phyloP scores from a whole-genome alignment of 2,329 filamentous ascomycete species.

The Sphaceloma murrayae region DNA sequence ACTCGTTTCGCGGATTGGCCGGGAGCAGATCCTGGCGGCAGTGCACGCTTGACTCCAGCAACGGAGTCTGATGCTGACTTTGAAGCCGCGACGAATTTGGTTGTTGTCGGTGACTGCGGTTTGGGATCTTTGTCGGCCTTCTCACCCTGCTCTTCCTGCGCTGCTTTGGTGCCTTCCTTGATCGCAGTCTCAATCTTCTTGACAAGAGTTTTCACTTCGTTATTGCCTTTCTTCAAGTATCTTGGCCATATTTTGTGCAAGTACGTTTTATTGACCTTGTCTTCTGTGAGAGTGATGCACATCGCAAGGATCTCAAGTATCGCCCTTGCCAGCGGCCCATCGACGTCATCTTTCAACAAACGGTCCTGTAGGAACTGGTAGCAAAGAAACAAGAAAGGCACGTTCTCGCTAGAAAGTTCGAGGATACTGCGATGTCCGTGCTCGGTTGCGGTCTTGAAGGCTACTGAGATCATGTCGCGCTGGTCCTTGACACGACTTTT shows the following conservation, averaged over 20 bases:
- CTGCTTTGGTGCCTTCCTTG: slow-evolving; percentile 37
- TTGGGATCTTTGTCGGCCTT: slow-evolving; percentile 28
- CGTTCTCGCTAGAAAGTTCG: slow-evolving; percentile 31
- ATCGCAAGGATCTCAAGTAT: slow-evolving; percentile 50
- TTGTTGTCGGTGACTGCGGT: slow-evolving; percentile 5
- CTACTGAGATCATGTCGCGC: slow-evolving; percentile 47
- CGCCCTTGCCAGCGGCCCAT: slow-evolving; percentile 35
- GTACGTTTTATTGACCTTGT: slow-evolving; percentile 53
- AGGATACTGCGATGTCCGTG: slow-evolving; percentile 40
- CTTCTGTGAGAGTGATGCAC: slow-evolving; percentile 53
- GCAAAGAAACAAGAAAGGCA: slow-evolving; percentile 36
- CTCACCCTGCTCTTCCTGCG: slow-evolving; percentile 25
- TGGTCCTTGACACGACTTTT: slow-evolving; percentile 49
- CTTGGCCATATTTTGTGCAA: slow-evolving; percentile 55
- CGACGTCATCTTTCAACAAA: slow-evolving; percentile 37
- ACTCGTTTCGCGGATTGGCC: slow-evolving; percentile 29
- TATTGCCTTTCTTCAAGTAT: slow-evolving; percentile 56
- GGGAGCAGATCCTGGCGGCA: slow-evolving; percentile 16
- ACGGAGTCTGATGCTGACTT: slow-evolving; percentile 22
- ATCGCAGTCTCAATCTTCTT: slow-evolving; percentile 39
- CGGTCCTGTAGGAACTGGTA: slow-evolving; percentile 43
- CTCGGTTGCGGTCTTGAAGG: slow-evolving; percentile 37
- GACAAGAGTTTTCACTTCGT: slow-evolving; percentile 53
- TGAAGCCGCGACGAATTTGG: slow-evolving; percentile 12
- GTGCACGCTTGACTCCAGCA: slow-evolving; percentile 29